Evolutionary conservation across 331 rosid species (phyloP).

Genomic region (Pyrus hybrid): DNA sequence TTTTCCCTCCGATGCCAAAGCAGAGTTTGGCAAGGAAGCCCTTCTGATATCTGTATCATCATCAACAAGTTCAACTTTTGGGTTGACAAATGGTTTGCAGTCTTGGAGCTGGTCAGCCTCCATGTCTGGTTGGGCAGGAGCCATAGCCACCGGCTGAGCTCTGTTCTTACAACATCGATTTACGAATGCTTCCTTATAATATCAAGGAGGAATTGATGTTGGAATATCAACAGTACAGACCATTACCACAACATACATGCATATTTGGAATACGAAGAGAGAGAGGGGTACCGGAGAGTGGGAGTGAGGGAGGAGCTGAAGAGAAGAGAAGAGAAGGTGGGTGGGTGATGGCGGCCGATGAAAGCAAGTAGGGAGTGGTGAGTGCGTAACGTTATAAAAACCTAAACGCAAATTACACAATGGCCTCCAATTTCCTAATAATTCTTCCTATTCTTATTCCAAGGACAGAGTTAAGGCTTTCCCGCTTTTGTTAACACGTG

Average conservation of each 20-base stretch:
- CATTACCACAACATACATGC: background rate
- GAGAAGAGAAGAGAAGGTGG: background rate
- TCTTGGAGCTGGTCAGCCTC: slow-evolving; percentile 12
- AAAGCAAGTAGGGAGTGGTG: background rate
- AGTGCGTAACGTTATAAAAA: slow-evolving; percentile 9
- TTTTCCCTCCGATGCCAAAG: slow-evolving; percentile 25
- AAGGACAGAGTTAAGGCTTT: background rate
- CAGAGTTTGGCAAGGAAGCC: slow-evolving; percentile 1
- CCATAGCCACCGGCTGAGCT: slow-evolving; percentile 6
- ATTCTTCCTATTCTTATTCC: no score
- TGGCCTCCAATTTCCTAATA: background rate
- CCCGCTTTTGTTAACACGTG: slow-evolving; percentile 17
- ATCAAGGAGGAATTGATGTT: background rate
- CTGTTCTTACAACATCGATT: no score
- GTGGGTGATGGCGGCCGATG: background rate
- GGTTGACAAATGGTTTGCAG: slow-evolving; percentile 18
- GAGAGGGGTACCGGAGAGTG: slow-evolving; percentile 1
- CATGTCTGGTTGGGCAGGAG: slow-evolving; percentile 23
- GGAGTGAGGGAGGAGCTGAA: background rate
- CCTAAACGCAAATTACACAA: background rate
- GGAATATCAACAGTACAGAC: background rate
- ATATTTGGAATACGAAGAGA: no score
- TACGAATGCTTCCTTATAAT: no score
- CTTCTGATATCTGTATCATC: slow-evolving; percentile 11
- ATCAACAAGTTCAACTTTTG: slow-evolving; percentile 12